Evolutionary conservation across 257 asterid genomes (phyloP), one percentile per base, ranked within the genome.

Genomic region (Solanum bukasovii): DNA sequence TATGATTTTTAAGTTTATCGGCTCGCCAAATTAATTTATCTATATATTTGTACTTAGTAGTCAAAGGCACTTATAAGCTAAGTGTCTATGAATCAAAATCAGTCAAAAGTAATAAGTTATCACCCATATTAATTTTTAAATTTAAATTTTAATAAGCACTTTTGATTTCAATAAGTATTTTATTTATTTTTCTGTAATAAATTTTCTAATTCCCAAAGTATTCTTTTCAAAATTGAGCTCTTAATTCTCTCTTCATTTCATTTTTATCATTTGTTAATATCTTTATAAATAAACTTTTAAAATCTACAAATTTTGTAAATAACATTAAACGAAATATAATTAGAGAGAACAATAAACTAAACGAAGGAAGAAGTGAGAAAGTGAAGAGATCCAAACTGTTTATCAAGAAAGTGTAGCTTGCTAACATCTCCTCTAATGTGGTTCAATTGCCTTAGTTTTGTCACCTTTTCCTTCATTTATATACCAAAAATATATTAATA

Each of bases 351-450:
- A 38, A 38, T 13, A 38, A 10, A 38, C 11, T 77, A 12, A 23
- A 73, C 13, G 33, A 72, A 72, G 7, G 4, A 72, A 8, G 5
- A 3, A 7, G 16, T 10, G 8, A 44, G 61, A 59, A 2, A 86
- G 84, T 46, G 84, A 46, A 27, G 81, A 83, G 63, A 40, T 31
- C 67, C 88, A 68, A 38, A 94, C 97, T 92, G 94, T 49, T 91
- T 92, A 31, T 95, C 92, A 13, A 95, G 95, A 86, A n/a, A 92
- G 5, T 87, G 92, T 2, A 92, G 37, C 90, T 94, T 94, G 92
- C 90, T 90, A 25, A 34, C 25, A 1, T 95, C 93, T 44, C 93
- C 92, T 33, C 67, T 87, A 18, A 92, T 89, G 61, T 93, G 91
- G 83, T 37, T 84, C 59, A 95, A 90, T 20, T 90, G 89, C 88